Conservation (phyloP, 768 basidiomycete species). For the Lenzites betulinus region DNA sequence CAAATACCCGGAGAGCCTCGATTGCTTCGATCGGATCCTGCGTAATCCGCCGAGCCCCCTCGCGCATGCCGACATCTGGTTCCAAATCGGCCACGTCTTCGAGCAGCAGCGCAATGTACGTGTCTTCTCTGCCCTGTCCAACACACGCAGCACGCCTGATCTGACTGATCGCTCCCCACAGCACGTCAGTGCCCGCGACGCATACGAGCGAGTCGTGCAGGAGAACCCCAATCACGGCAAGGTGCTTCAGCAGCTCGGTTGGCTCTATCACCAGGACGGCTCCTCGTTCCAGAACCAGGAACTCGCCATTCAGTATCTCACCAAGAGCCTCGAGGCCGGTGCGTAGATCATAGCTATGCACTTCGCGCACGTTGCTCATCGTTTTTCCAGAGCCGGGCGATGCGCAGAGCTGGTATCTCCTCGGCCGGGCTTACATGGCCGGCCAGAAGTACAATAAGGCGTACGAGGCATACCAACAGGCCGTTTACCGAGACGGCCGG, state of each 20-base stretch:
- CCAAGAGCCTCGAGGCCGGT: constrained; percentile 95
- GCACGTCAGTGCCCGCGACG: constrained; percentile 90
- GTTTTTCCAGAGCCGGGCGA: constrained; percentile 75
- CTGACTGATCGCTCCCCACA: constrained; percentile 36
- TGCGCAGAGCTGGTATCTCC: constrained; percentile 98
- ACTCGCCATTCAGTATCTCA: constrained; percentile 88
- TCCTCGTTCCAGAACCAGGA: constrained; percentile 97
- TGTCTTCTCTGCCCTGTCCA: constrained; percentile 37
- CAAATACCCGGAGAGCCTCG: constrained; percentile 85
- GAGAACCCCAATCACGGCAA: constrained; percentile 96
- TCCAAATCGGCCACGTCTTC: constrained; percentile 98
- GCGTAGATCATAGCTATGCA: constrained; percentile 31
- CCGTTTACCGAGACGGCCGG: constrained; percentile 97
- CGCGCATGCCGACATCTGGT: constrained; percentile 98
- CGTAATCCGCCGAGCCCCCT: constrained; percentile 94
- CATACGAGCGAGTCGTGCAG: constrained; percentile 91
- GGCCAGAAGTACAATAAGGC: constrained; percentile 99
- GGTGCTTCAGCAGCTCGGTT: constrained; percentile 96
- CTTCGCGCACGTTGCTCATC: background rate
- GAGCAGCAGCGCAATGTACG: constrained; percentile 96
- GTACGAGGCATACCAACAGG: constrained; percentile 99
- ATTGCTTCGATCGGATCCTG: constrained; percentile 95
- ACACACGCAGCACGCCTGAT: background rate
- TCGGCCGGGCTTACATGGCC: constrained; percentile 98
- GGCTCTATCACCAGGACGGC: constrained; percentile 95